A percentile compares a stretch with the other conserved stretches of the same genome.
phyloP scores from a whole-genome alignment of 1,284 basidiomycete species.

The Malassezia brasiliensis region DNA sequence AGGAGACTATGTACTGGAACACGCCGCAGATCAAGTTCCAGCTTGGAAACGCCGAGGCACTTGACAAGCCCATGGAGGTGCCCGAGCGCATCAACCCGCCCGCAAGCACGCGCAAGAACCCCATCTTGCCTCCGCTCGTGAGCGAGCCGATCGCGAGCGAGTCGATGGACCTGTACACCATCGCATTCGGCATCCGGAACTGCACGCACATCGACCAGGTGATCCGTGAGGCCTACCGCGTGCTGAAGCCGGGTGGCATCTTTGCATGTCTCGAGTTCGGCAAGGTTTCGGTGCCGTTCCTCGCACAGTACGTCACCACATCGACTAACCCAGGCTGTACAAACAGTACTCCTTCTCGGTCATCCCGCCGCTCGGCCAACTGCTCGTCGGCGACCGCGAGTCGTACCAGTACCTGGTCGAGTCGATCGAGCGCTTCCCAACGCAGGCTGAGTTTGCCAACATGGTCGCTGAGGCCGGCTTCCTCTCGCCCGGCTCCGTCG shows the following conservation, averaged over 20 bases:
- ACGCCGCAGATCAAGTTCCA: slow-evolving; percentile 87
- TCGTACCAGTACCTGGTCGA: slow-evolving; percentile 92
- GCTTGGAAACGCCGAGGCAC: slow-evolving; percentile 81
- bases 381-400: slow-evolving; percentile 85
- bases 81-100: slow-evolving; percentile 18
- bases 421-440: slow-evolving; percentile 88
- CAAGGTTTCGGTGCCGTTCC: slow-evolving; percentile 76
- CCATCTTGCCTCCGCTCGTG: slow-evolving; percentile 33
- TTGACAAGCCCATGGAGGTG: slow-evolving; percentile 49
- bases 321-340: slow-evolving; percentile 59
- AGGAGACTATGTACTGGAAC: slow-evolving; percentile 50
- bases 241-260: slow-evolving; percentile 89
- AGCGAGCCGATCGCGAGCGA: slow-evolving; percentile 45
- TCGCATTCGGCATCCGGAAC: slow-evolving; percentile 96
- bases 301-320: slow-evolving; percentile 61
- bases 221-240: slow-evolving; percentile 78
- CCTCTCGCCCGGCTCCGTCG: slow-evolving; percentile 38
- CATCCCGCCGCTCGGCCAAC: slow-evolving; percentile 85
- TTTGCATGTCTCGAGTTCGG: slow-evolving; percentile 97
- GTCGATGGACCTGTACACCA: slow-evolving; percentile 93
- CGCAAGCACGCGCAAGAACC: slow-evolving; percentile 27
- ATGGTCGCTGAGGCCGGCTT: slow-evolving; percentile 57
- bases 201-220: slow-evolving; percentile 87
- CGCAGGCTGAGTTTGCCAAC: slow-evolving; percentile 75
- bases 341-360: slow-evolving; percentile 93